Conservation (phyloP, 2,329 filamentous ascomycete species). For the Aspergillus glaucus region DNA sequence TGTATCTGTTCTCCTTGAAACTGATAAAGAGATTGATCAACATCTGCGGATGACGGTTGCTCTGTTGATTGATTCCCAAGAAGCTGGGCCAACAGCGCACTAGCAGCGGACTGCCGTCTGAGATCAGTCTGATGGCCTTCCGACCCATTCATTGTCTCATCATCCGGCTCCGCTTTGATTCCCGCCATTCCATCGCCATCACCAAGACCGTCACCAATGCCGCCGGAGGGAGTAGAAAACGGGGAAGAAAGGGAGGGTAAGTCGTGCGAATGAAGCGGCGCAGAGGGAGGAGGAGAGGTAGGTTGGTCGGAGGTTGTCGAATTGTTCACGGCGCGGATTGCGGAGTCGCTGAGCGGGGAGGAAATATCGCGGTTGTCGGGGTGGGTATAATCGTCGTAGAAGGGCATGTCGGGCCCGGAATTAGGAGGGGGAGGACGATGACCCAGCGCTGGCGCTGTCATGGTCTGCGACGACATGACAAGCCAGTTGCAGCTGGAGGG, state of each 20-base stretch:
- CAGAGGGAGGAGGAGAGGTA: constrained; percentile 20
- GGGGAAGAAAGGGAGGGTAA: constrained; percentile 13
- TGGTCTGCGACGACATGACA: constrained; percentile 44
- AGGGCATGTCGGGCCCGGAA: constrained; percentile 34
- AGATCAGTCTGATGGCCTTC: constrained; percentile 25
- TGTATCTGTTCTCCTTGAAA: constrained; percentile 5
- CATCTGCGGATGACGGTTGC: not conserved
- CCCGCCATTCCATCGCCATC: constrained; percentile 14
- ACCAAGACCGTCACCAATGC: not conserved
- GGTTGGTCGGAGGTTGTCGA: constrained; percentile 21
- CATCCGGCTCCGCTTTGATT: constrained; percentile 27
- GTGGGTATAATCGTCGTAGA: constrained; percentile 30
- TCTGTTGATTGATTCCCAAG: constrained; percentile 27
- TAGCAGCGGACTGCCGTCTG: constrained; percentile 36
- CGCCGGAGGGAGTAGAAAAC: constrained; percentile 9
- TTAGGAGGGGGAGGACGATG: constrained; percentile 38
- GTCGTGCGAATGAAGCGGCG: constrained; percentile 20
- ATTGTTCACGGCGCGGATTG: constrained; percentile 34
- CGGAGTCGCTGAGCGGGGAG: constrained; percentile 31
- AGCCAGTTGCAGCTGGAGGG: constrained; percentile 19
- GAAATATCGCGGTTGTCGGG: constrained; percentile 16
- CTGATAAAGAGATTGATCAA: constrained; percentile 1
- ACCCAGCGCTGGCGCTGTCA: constrained; percentile 43
- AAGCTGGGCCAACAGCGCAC: constrained; percentile 36
- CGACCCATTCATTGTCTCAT: constrained; percentile 12